Conservation (phyloP, 208 protist genomes). For the Porcisia hertigi region DNA sequence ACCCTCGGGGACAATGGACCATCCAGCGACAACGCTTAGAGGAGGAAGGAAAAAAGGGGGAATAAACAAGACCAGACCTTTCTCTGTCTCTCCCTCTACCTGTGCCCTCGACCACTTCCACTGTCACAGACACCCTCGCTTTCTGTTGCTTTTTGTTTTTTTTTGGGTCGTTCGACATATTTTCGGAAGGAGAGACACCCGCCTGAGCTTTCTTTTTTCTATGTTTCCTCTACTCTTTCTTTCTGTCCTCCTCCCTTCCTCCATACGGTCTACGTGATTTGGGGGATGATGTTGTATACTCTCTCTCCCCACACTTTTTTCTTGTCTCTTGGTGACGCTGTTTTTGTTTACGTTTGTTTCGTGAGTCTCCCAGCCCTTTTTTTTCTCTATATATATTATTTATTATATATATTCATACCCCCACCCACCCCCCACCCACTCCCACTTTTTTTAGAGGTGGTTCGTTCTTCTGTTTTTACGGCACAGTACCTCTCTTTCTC, state of each 20-base stretch:
- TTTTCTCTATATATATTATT: neutral
- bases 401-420: neutral
- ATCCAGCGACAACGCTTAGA: too few species aligned
- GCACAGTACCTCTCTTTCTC: too few species aligned
- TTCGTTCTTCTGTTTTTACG: too few species aligned
- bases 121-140: neutral
- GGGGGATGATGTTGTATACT: neutral
- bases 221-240: constrained; percentile 10
- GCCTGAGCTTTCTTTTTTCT: constrained; percentile 12
- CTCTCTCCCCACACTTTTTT: neutral
- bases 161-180: neutral
- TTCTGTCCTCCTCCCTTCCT: neutral
- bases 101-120: neutral
- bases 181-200: neutral
- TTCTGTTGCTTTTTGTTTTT: neutral
- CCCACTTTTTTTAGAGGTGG: too few species aligned
- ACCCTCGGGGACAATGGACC: too few species aligned
- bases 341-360: neutral
- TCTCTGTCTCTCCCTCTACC: neutral
- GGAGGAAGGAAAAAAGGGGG: too few species aligned
- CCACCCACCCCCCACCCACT: neutral
- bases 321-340: neutral
- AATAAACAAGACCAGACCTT: neutral
- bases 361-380: neutral
- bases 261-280: neutral